Evolutionary conservation across 495 filamentous ascomycete species (phyloP).

Genomic region (Penicillium angulare): DNA sequence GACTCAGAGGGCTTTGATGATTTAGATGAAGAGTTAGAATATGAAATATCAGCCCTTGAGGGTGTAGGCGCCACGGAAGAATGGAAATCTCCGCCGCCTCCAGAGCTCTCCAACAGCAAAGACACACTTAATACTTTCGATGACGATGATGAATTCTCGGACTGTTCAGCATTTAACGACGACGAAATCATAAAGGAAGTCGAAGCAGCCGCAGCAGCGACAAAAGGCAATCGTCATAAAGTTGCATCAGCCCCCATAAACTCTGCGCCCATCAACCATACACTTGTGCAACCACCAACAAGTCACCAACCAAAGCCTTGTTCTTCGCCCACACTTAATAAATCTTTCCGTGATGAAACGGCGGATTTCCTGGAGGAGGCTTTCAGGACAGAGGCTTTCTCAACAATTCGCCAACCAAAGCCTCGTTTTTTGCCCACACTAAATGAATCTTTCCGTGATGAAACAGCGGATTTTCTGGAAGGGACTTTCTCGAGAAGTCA

Average conservation of each 20-base stretch:
- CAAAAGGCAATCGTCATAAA: not conserved
- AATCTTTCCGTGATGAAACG: slow-evolving; percentile 24
- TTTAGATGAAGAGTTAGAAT: slow-evolving; percentile 12
- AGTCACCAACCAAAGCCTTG: slow-evolving; percentile 3
- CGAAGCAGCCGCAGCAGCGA: slow-evolving; percentile 16
- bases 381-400: too few species aligned
- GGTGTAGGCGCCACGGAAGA: slow-evolving; percentile 1
- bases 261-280: not conserved
- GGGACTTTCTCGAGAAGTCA: too few species aligned
- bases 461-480: too few species aligned
- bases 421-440: too few species aligned
- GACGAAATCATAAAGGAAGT: slow-evolving; percentile 31
- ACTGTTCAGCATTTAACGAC: slow-evolving; percentile 41
- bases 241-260: not conserved
- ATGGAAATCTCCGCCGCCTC: not conserved
- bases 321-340: slow-evolving; percentile 6
- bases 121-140: not conserved
- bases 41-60: slow-evolving; percentile 6
- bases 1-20: slow-evolving; percentile 19
- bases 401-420: too few species aligned
- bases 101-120: too few species aligned
- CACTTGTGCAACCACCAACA: not conserved
- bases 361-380: too few species aligned
- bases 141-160: slow-evolving; percentile 41
- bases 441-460: slow-evolving; percentile 41